Conservation (phyloP, 2,329 filamentous ascomycete species). For the Nemania sp. region DNA sequence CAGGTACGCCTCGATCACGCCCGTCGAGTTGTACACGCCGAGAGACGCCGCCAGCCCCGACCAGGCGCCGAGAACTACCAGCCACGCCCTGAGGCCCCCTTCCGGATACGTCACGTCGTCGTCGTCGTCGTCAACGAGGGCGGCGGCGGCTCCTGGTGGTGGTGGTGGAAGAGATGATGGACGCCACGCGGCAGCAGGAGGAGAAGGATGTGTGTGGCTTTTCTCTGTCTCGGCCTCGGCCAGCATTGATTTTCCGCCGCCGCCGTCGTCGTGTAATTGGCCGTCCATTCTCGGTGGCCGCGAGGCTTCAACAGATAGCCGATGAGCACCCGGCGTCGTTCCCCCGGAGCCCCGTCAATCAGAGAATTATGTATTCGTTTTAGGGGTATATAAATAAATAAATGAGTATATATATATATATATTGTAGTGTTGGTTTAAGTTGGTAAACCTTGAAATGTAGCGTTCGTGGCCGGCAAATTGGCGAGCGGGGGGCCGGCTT, state of each 20-base stretch:
- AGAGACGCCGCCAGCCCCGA: constrained; percentile 18
- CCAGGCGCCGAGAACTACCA: constrained; percentile 17
- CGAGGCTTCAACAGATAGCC: not conserved
- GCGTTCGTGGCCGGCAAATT: too few species aligned
- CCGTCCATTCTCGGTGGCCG: not conserved
- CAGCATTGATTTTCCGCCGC: not conserved
- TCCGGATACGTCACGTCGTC: constrained; percentile 14
- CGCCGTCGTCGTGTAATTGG: not conserved
- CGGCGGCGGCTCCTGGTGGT: not conserved
- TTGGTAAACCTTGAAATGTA: not conserved
- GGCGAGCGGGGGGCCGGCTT: too few species aligned
- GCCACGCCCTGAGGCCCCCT: constrained; percentile 12
- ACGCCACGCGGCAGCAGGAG: too few species aligned
- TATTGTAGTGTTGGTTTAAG: too few species aligned
- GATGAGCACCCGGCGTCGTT: too few species aligned
- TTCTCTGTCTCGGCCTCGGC: too few species aligned
- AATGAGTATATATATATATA: too few species aligned
- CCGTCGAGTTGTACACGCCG: constrained; percentile 19
- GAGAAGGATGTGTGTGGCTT: not conserved
- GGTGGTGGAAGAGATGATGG: not conserved
- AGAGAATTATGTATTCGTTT: too few species aligned
- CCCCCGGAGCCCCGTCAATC: too few species aligned
- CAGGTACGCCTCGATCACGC: constrained; percentile 16
- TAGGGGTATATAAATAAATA: too few species aligned
- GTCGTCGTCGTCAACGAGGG: not conserved